Percentiles rank a stretch among this genome's conserved stretches.
Conservation (phyloP, 352 stramenopile species). For the Pythium monospermum region DNA sequence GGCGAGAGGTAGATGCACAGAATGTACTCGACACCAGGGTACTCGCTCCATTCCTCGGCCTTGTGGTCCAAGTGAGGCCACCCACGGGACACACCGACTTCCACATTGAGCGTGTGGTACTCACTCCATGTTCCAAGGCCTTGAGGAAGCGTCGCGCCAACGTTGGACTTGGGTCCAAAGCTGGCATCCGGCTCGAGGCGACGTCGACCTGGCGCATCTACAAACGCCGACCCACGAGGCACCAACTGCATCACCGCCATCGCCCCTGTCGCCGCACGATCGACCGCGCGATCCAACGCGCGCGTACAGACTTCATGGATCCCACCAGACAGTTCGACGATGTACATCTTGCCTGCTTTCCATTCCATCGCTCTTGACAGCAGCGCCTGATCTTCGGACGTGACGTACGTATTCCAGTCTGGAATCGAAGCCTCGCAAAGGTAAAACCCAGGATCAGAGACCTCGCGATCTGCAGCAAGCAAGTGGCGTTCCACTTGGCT, state of each 20-base stretch:
- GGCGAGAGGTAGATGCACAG: not conserved
- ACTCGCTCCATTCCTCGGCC: not conserved
- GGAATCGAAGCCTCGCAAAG: conserved; percentile 5
- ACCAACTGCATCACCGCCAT: not conserved
- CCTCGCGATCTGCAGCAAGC: not conserved
- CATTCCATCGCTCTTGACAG: conserved; percentile 16
- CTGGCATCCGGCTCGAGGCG: conserved; percentile 1
- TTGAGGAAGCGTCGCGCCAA: not conserved
- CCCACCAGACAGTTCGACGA: not conserved
- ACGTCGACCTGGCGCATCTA: not conserved
- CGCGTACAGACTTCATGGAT: not conserved
- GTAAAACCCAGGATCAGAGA: not conserved
- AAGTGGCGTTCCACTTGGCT: not conserved
- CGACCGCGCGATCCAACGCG: not conserved
- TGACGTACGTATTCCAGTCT: conserved; percentile 13
- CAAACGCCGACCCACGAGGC: not conserved
- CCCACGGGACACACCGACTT: not conserved
- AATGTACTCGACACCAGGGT: conserved; percentile 9
- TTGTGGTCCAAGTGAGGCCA: conserved; percentile 1
- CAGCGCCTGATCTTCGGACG: conserved; percentile 6
- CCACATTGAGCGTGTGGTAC: conserved; percentile 14
- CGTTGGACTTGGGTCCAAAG: not conserved
- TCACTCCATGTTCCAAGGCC: not conserved
- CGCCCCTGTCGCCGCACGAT: not conserved
- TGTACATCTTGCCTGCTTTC: conserved; percentile 3